Base-by-base conservation (phyloP, 495 filamentous ascomycete genomes). In the Penicillium mononematosum region DNA sequence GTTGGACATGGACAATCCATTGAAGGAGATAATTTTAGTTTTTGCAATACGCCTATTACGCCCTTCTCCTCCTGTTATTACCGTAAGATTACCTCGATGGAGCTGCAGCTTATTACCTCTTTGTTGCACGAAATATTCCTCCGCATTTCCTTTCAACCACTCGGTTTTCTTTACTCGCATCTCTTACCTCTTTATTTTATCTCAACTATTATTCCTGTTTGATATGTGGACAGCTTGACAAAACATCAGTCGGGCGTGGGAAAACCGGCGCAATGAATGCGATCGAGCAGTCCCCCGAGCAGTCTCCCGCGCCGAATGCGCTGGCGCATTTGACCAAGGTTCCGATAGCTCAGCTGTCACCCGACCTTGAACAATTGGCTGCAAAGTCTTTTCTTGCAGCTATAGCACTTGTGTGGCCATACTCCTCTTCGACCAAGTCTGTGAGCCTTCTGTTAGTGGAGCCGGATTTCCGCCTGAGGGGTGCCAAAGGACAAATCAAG, bases 321-420 rank as follows among this genome's bases (percentile, higher is more conserved):
- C 63, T 50, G 50, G 54, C 64, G 59, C 62, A 49, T 38, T 64
- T 64, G 59, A 65, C 53, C 19, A 75, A 71, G 27, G 77, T 85
- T 46, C 77, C 88, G 22, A 92, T 96, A 63, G 82, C 89, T 31
- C 75, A 87, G 61, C 79, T 94, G 49, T 71, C 74, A 10, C 90
- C 90, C n/a, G 62, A 67, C 25, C 66, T 78, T 49, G 61, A 75
- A 38, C 36, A 66, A 24, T 42, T 59, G 5, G 60, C 69, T 10
- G 51, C 60, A 7, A 69, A 66, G 45, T 74, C 72, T n/a, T 75
- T 91, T 27, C 71, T 75, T 50, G 92, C 86, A 14, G 78, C 90
- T 2, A 85, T 96, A 34, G 90, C 88, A 5, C 84, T 98, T 17
- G 83, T 91, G 45, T 97, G 94, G 93, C 94, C 94, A 0, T 98